phyloP scores from a whole-genome alignment of 768 basidiomycete species.

The Rhizopogon vesiculosus region DNA sequence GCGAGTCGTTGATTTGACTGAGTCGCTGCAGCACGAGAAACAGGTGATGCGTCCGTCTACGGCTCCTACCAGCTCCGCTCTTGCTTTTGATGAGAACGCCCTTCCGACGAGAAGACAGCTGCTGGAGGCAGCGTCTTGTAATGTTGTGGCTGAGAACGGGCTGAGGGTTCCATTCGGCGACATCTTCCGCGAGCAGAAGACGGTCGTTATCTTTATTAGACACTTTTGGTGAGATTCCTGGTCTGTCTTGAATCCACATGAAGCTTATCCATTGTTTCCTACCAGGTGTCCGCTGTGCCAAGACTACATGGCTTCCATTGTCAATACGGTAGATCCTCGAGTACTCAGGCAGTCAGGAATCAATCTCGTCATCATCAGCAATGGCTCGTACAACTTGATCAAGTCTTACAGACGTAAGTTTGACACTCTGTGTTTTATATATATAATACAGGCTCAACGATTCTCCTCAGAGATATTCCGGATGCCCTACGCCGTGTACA shows the following conservation, averaged over 20 bases:
- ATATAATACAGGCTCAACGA: background rate
- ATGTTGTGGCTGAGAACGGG: constrained; percentile 67
- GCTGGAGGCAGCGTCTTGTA: constrained; percentile 52
- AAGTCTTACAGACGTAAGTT: constrained; percentile 62
- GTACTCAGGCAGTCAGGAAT: constrained; percentile 45
- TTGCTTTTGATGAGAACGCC: constrained; percentile 37
- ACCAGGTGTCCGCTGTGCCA: constrained; percentile 74
- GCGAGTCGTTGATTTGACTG: background rate
- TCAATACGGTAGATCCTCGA: constrained; percentile 41
- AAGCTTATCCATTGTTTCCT: background rate
- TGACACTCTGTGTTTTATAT: background rate
- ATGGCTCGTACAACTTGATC: constrained; percentile 75
- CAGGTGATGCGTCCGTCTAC: constrained; percentile 14
- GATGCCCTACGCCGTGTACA: constrained; percentile 70
- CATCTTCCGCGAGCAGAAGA: constrained; percentile 52
- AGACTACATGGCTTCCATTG: constrained; percentile 77
- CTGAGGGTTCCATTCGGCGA: constrained; percentile 63
- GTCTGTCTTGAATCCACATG: constrained; percentile 1
- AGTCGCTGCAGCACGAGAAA: background rate
- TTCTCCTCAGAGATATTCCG: constrained; percentile 56
- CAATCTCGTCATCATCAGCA: constrained; percentile 70
- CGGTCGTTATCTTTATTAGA: constrained; percentile 80
- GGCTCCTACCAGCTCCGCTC: constrained; percentile 6
- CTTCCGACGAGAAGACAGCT: constrained; percentile 55
- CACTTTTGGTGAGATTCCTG: constrained; percentile 62